These are phyloP conservation scores for Talaromyces amestolkiae DNA, from an alignment of 2,329 filamentous ascomycete genomes.

Conservation along the genomic window DNA sequence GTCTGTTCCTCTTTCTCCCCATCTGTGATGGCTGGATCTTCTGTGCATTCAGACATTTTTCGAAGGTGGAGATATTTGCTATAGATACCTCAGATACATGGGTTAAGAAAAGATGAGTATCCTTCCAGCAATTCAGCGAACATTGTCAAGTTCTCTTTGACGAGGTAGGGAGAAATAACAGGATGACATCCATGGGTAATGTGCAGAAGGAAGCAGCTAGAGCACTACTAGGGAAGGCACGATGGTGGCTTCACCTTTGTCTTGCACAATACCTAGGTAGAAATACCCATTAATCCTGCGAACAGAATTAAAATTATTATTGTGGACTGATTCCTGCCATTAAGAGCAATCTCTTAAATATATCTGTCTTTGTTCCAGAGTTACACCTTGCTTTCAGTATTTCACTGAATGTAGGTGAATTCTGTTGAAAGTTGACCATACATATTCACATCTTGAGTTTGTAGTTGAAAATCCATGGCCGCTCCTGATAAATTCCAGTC, in stretches of 20 bases:
- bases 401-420: no score
- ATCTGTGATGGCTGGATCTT: slow-evolving; percentile 14
- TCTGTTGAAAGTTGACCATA: no score
- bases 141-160: background rate
- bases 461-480: background rate
- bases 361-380: background rate
- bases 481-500: background rate
- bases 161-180: background rate
- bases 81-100: slow-evolving; percentile 14
- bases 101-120: background rate
- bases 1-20: background rate
- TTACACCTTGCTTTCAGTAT: no score
- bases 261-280: background rate
- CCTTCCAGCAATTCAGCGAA: background rate
- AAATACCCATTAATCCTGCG: background rate
- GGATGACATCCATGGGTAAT: background rate
- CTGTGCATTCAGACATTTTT: slow-evolving; percentile 12
- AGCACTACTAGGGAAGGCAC: background rate
- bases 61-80: slow-evolving; percentile 10
- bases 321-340: background rate
- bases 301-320: background rate
- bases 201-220: background rate
- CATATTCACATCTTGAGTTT: background rate
- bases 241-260: background rate
- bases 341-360: background rate